Base-by-base conservation (phyloP, 106 monocot genomes). In the Dendrobium officinale region DNA sequence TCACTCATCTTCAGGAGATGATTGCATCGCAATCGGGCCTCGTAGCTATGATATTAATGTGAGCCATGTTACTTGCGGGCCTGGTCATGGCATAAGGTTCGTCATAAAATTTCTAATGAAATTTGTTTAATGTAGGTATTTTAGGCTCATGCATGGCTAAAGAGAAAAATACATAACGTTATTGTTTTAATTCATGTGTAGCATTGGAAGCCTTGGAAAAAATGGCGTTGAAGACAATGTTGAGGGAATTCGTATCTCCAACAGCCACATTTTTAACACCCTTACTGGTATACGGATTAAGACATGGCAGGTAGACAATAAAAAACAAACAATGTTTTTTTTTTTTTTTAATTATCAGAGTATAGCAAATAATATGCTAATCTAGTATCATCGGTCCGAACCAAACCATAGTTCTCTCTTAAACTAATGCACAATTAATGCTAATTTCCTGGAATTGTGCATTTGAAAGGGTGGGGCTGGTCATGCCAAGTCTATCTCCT, bases 31-130 rank as follows among this genome's bases (percentile, higher is more conserved):
- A 2, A 56, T 81, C 15, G 73, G 40, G 74, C 16, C 73, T 4
- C 54, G 81, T n/a, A 41, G 81, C 74, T 75, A 40, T 15, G 75
- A 56, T 40, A 56, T 81, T 20, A 81, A 81, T 81, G 64, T 72
- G 9, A 81, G 81, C 55, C 3, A 19, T 20, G 43, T 81, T 17
- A 81, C 73, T 11, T 81, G 81, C 42, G 81, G 81, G 8, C 81
- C 81, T 10, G 81, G 81, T 10, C 81, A 81, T 37, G 81, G 81
- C 6, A 73, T 81, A 56, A 81, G 81, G 81, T 81, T 42, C 0
- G 72, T 72, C 72, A 10, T 72, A 13, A 33, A 51, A 11, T 51
- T 51, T 51, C 10, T 47, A 6, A 10, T 9, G 6, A 6, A 9
- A 47, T 47, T 47, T 9, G 47, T 47, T 9, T 47, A 47, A 1